These are phyloP conservation scores for Gastrolobium villosum DNA, from an alignment of 306 rosid species.

Conservation along the genomic window DNA sequence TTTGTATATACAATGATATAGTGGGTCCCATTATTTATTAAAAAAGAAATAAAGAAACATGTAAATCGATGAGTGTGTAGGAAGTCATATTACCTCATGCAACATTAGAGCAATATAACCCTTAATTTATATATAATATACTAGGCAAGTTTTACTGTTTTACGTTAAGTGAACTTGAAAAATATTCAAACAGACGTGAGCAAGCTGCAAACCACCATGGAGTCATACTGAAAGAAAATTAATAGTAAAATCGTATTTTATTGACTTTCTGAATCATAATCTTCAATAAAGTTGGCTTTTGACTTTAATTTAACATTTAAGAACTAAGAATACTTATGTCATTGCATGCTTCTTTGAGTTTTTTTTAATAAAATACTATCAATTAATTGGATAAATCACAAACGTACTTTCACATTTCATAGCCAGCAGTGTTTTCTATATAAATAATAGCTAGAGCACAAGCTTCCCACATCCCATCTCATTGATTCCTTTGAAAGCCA, in stretches of 20 bases:
- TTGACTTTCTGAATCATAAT: constrained; percentile 42
- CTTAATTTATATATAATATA: too few species aligned
- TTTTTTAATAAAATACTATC: background rate
- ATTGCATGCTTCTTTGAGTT: constrained; percentile 35
- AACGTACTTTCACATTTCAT: constrained; percentile 7
- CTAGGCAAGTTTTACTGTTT: background rate
- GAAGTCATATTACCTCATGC: too few species aligned
- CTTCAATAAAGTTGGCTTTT: constrained; percentile 41
- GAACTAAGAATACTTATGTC: background rate
- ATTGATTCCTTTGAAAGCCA: constrained; percentile 11
- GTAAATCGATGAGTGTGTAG: too few species aligned
- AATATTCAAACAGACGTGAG: constrained; percentile 14
- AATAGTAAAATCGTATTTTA: constrained; percentile 38
- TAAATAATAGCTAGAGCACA: constrained; percentile 3
- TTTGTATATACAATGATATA: too few species aligned
- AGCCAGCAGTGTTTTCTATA: constrained; percentile 28
- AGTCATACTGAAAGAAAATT: constrained; percentile 19
- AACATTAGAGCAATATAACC: too few species aligned
- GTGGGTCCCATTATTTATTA: too few species aligned
- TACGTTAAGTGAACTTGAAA: background rate
- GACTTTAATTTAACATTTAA: background rate
- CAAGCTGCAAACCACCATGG: constrained; percentile 35
- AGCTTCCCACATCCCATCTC: constrained; percentile 8
- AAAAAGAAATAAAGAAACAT: too few species aligned
- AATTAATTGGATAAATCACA: constrained; percentile 10